These are phyloP conservation scores for Cercophora newfieldiana DNA, from an alignment of 495 filamentous ascomycete species.

Conservation along the genomic window DNA sequence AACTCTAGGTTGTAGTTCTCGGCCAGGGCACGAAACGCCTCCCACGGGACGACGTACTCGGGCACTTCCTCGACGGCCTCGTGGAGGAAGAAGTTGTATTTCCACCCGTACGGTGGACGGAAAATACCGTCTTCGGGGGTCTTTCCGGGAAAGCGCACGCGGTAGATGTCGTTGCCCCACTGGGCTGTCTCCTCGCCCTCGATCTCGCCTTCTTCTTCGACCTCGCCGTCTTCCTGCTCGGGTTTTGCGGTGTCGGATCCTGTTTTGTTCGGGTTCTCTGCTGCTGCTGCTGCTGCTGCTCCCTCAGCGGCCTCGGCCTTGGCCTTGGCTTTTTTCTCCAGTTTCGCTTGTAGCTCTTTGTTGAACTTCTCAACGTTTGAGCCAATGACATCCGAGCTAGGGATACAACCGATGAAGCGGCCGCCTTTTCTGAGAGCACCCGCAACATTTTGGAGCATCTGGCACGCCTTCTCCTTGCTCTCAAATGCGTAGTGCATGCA, in stretches of 20 bases:
- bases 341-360: conserved; percentile 46
- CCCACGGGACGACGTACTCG: conserved; percentile 98
- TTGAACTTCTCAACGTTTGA: conserved; percentile 63
- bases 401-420: conserved; percentile 88
- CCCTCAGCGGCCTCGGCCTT: conserved; percentile 10
- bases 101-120: conserved; percentile 94
- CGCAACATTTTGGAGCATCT: conserved; percentile 92
- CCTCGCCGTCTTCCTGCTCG: conserved; percentile 43
- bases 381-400: conserved; percentile 85
- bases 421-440: conserved; percentile 89
- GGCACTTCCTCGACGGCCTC: conserved; percentile 96
- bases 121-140: conserved; percentile 81
- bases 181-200: conserved; percentile 59
- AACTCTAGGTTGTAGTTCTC: conserved; percentile 96
- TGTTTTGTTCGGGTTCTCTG: conserved; percentile 29
- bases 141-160: conserved; percentile 78
- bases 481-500: conserved; percentile 99
- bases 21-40: conserved; percentile 89
- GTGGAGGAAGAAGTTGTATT: conserved; percentile 91
- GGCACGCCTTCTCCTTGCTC: conserved; percentile 79
- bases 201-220: conserved; percentile 49
- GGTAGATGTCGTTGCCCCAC: conserved; percentile 93
- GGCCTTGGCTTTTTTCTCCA: conserved; percentile 45
- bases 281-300: background rate
- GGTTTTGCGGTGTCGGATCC: conserved; percentile 32